Percentiles rank a stretch among this genome's conserved stretches.
These are phyloP conservation scores for Xylariaceae sp. DNA, from an alignment of 2,329 filamentous ascomycete genomes.

Conservation along the genomic window DNA sequence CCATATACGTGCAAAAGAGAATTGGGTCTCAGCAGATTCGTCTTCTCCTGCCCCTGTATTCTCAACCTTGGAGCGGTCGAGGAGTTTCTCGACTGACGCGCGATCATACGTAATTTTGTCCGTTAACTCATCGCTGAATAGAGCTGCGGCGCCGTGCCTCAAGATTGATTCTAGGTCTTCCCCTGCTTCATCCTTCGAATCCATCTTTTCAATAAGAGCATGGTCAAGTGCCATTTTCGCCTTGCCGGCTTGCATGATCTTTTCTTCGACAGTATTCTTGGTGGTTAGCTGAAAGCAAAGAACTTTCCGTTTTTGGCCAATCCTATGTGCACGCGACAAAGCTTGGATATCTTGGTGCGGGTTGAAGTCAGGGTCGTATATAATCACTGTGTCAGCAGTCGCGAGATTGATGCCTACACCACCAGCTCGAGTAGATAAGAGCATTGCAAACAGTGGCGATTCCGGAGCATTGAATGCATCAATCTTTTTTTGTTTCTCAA, in stretches of 20 bases:
- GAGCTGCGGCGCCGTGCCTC: conserved; percentile 77
- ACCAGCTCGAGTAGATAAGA: conserved; percentile 89
- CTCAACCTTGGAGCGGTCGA: conserved; percentile 83
- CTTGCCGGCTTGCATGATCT: conserved; percentile 91
- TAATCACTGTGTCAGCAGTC: conserved; percentile 95
- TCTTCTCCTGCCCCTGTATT: conserved; percentile 63
- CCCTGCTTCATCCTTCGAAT: conserved; percentile 72
- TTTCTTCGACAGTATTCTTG: conserved; percentile 83
- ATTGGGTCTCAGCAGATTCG: conserved; percentile 68
- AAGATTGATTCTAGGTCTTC: conserved; percentile 84
- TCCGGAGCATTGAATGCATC: conserved; percentile 86
- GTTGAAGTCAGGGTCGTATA: conserved; percentile 95
- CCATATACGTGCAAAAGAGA: conserved; percentile 90
- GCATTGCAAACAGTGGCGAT: conserved; percentile 81
- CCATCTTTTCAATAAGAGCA: conserved; percentile 88
- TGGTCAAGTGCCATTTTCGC: conserved; percentile 97
- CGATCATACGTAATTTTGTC: conserved; percentile 78
- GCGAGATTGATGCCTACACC: conserved; percentile 97
- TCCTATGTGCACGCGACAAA: conserved; percentile 87
- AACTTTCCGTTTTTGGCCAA: conserved; percentile 94
- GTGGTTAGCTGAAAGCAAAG: conserved; percentile 94
- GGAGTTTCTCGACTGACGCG: conserved; percentile 77
- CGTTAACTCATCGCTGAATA: conserved; percentile 73
- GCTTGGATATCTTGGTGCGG: conserved; percentile 97
- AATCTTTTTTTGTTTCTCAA: conserved; percentile 91